Evolutionary conservation across 140 eudicot genomes (phyloP), one percentile per base, ranked within the genome.

Genomic region (Senecio squalidus): DNA sequence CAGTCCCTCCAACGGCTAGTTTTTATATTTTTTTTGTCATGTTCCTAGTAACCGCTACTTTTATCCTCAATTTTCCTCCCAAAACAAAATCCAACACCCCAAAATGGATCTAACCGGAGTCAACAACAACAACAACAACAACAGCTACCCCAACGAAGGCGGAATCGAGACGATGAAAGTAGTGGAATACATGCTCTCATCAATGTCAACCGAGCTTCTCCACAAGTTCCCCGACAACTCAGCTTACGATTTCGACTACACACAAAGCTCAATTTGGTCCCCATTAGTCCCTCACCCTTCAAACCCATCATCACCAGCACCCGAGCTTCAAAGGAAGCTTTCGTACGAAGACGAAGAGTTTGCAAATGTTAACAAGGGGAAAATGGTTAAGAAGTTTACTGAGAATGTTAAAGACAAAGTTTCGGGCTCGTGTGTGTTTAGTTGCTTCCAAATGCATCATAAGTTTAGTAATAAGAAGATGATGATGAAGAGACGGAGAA

Each of bases 231-330:
- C 98, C 0, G 98, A 92, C 64, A 84, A 87, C 69, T 92, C 98
- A 1, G 89, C 92, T 21, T 84, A 74, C 64, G 98, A 87, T 71
- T 92, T 92, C 68, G 94, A 92, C 71, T 92, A 87, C 78, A 58
- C 86, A 3, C 98, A 92, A 65, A 86, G 96, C 72, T 71, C 98
- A 1, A 83, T 92, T 17, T 92, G 98, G 98, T 92, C 98, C 2
- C 98, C 98, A 4, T 62, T 85, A 43, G 76, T 83, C 15, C 85
- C 87, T 15, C 85, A 82, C 45, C 71, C 75, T 10, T 69, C 67
- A 5, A 40, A 70, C 17, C 74, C 84, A 0, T 50, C 66, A 0
- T 60, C 74, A 0, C 74, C 76, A 9, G 71, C 47, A 4, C 26
- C 56, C 14, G 74, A 28, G 1, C 4, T 74, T 6, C 65, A 71